Conservation (phyloP, 495 filamentous ascomycete genomes). For the Daldinia decipiens region DNA sequence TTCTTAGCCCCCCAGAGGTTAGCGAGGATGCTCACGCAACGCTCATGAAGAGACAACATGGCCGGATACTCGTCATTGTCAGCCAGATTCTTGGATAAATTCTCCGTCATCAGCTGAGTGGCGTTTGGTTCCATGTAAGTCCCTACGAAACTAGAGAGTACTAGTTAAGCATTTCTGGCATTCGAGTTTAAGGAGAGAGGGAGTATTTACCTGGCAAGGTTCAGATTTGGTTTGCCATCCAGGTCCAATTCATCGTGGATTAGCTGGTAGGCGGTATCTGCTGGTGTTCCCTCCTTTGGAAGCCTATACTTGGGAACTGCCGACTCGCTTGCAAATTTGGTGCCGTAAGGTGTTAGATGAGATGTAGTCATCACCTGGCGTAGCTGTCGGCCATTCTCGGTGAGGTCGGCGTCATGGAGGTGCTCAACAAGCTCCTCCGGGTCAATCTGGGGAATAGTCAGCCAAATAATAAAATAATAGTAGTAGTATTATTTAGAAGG, state of each 20-base stretch:
- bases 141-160: slow-evolving; percentile 67
- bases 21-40: slow-evolving; percentile 76
- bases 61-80: slow-evolving; percentile 83
- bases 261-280: slow-evolving; percentile 73
- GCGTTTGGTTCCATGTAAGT: slow-evolving; percentile 78
- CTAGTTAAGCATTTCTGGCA: slow-evolving; percentile 4
- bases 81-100: slow-evolving; percentile 72
- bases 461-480: slow-evolving; percentile 8
- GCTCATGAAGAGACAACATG: slow-evolving; percentile 75
- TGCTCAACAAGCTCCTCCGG: slow-evolving; percentile 68
- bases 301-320: slow-evolving; percentile 77
- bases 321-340: slow-evolving; percentile 67
- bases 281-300: slow-evolving; percentile 68
- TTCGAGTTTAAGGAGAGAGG: background rate
- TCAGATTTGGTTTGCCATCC: slow-evolving; percentile 77
- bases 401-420: slow-evolving; percentile 58
- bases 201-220: slow-evolving; percentile 66
- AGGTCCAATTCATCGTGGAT: slow-evolving; percentile 79
- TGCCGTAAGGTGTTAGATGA: slow-evolving; percentile 71
- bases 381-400: slow-evolving; percentile 55
- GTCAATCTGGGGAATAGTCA: slow-evolving; percentile 58
- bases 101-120: slow-evolving; percentile 72
- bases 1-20: slow-evolving; percentile 74
- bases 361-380: slow-evolving; percentile 55
- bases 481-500: background rate